Base-by-base conservation (phyloP, 352 stramenopile species). In the Globisporangium barbulae region DNA sequence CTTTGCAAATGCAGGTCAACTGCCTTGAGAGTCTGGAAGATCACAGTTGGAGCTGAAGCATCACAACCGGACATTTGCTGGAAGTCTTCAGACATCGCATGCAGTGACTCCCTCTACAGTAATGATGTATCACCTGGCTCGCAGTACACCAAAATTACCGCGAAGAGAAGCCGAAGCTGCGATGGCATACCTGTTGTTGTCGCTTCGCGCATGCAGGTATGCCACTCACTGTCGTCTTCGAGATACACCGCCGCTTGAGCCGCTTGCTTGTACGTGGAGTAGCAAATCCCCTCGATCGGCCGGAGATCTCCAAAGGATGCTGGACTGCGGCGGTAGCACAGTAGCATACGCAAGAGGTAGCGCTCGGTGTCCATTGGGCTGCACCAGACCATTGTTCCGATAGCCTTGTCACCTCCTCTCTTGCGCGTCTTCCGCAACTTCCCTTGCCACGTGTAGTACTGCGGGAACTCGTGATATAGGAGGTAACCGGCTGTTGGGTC, bases 281-380 rank as follows among this genome's bases (percentile, higher is more conserved):
- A 21, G 41, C 0, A 6, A 21, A 0, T 21, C 5, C 9, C 8
- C 0, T 22, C 5, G 1, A 21, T 6, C 1, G 15, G 19, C 3
- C 12, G 41, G 19, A 47, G 41, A 47, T 47, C 41, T 21, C n/a
- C 13, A 6, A 21, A 47, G 0, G 92, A 83, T 50, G 90, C 88
- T 21, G 87, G 61, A 4, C 80, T 77, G 22, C 82, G 82, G 50
- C 74, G 91, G 67, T 75, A 94, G 30, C 81, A 78, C 21, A 94
- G 67, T 48, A 89, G 60, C 0, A 94, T 45, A 3, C 92, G 71
- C 74, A 83, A 92, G 17, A 90, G 53, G 59, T 91, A 79, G 6
- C 82, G 48, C 22, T 64, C 64, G 41, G 53, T 71, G 25, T 56
- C 63, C 22, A 54, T 54, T 8, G 22, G 22, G 25, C 25, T 54